Evolutionary conservation across 805 yeast genomes (phyloP), one percentile per base, ranked within the genome.

Genomic region (Maudiozyma saulgeensis): DNA sequence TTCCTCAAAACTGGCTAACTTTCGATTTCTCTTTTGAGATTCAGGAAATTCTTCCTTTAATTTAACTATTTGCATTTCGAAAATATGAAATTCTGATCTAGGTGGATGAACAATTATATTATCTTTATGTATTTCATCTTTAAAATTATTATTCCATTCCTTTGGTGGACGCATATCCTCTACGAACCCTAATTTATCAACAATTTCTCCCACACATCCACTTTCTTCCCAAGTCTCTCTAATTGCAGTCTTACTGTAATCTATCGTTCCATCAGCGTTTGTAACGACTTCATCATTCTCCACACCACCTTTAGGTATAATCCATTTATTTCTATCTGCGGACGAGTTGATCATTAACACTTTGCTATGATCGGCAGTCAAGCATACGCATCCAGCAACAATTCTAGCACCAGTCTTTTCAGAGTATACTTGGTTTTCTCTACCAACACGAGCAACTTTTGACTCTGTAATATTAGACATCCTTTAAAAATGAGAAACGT

Each of bases 211-310:
- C 35, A 76, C 77, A 23, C 86, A 86, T 0, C 99, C 99, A 0
- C 96, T 93, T 68, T 93, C 99, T 66, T 93, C 99, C 99, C 99
- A 93, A 0, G 96, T 87, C 63, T 93, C 99, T 51, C 99, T 73
- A 16, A 76, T 70, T 0, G 97, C 97, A 5, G 86, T 69, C 4
- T 68, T 47, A 15, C 60, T 53, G 53, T 59, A 70, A 56, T 71
- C 66, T 19, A 57, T 45, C 66, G 87, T 99, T 13, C 42, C 42
- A 8, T 16, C 21, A 4, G 42, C 25, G 1, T 19, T 9, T 4
- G n/a, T 15, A 13, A 21, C 26, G 19, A 39, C 42, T 19, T 39
- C 42, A 65, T 93, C 99, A 28, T 63, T 63, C 67, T 93, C 99
- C 39, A 90, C 81, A 1, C 99, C 99, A 34, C 99, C 99, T 64